Evolutionary conservation across 345 rosid species (phyloP), one percentile per base, ranked within the genome.

Genomic region (Pistacia atlantica): DNA sequence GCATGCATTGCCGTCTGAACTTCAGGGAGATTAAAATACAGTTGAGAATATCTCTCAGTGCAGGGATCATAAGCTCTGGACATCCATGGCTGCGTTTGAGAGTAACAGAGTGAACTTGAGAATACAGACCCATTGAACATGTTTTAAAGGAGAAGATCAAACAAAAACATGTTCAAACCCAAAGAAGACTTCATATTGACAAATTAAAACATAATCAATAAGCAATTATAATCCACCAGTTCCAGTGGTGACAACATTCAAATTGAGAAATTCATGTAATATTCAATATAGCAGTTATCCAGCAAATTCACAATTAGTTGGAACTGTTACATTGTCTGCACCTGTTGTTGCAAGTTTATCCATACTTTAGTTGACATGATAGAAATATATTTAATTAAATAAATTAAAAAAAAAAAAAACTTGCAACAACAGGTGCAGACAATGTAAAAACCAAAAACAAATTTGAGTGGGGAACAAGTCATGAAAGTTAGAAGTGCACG

Each of bases 1-100:
- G 97, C 99, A 82, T 96, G 99, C 79, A 96, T 81, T 60, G 97
- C 99, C 79, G 83, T 88, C 89, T 96, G 99, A 75, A 93, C 99
- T 81, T 94, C 92, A 0, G 88, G 98, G 63, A 14, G 87, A 84
- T 96, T 96, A 84, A 96, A 96, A 78, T 96, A 93, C 86, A 81
- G 67, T 64, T 70, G 69, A 0, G 99, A 88, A 83, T 93, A 86
- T 80, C 97, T 90, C 78, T 90, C 97, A 2, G 97, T 92, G 87
- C 98, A 96, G 22, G 99, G 99, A 86, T 96, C 99, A 74, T 91
- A 94, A 65, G 97, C 95, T 83, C 98, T 88, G 52, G 97, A 88
- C 95, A 93, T 96, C 98, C 97, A 93, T 60, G 97, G 98, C 97
- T 92, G 85, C 78, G 74, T 81, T 63, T 72, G 48, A 75, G 69